Conservation (phyloP, 192 early-diverging fungal genomes). For the Backusella westeae region DNA sequence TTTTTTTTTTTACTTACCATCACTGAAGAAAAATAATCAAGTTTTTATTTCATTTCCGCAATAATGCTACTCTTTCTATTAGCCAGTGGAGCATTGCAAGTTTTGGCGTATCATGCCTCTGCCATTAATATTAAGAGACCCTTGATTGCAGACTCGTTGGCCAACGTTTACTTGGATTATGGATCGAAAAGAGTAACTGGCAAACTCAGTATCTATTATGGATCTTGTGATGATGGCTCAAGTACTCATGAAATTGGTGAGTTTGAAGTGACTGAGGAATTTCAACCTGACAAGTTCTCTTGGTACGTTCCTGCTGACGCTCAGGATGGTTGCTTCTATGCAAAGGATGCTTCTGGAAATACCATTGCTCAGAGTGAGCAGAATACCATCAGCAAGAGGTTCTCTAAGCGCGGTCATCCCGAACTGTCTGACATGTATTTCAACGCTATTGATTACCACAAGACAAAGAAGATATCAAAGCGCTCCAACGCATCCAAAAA, state of each 20-base stretch:
- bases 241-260: conserved; percentile 3
- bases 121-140: too few species aligned
- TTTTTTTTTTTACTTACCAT: too few species aligned
- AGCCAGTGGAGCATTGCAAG: too few species aligned
- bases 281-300: conserved; percentile 4
- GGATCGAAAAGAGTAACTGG: not conserved
- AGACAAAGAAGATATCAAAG: conserved; percentile 1
- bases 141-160: not conserved
- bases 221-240: not conserved
- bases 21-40: too few species aligned
- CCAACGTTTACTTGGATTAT: conserved; percentile 6
- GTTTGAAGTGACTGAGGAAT: not conserved
- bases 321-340: not conserved
- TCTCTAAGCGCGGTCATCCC: conserved; percentile 16
- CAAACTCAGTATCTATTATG: not conserved
- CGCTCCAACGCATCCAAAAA: not conserved
- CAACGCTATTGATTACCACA: conserved; percentile 19
- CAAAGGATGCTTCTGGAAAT: not conserved
- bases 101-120: too few species aligned
- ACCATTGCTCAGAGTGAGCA: conserved; percentile 13
- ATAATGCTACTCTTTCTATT: too few species aligned
- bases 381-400: not conserved
- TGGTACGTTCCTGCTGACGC: conserved; percentile 13
- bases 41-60: too few species aligned
- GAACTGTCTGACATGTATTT: conserved; percentile 20